Evolutionary conservation across 1,284 basidiomycete genomes (phyloP).

Genomic region (Ustilago crameri): DNA sequence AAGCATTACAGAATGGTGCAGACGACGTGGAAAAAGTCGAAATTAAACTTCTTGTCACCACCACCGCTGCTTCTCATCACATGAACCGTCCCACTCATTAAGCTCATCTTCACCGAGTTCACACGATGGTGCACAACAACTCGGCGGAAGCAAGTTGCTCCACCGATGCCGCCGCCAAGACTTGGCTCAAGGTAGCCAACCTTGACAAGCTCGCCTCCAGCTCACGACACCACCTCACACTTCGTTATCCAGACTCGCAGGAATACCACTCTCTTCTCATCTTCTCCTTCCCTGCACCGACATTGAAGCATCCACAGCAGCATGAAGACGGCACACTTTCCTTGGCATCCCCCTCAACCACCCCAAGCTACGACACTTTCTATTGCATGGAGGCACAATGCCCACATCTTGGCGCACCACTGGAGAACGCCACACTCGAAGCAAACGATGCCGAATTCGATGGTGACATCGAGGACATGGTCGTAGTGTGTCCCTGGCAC

Average conservation of each 20-base stretch:
- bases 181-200: constrained; percentile 29
- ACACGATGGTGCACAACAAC: constrained; percentile 7
- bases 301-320: background rate
- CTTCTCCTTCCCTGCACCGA: constrained; percentile 50
- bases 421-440: constrained; percentile 80
- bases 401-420: constrained; percentile 84
- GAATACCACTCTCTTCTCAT: constrained; percentile 61
- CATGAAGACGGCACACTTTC: too few relatives aligned
- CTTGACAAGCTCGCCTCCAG: constrained; percentile 35
- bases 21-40: too few relatives aligned
- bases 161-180: constrained; percentile 1
- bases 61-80: constrained; percentile 1
- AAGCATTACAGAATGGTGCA: too few relatives aligned
- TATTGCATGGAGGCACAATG: constrained; percentile 88
- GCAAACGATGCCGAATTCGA: constrained; percentile 68
- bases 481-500: constrained; percentile 77
- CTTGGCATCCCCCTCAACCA: background rate
- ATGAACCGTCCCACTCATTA: background rate
- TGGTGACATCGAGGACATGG: constrained; percentile 70
- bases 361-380: constrained; percentile 28
- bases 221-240: constrained; percentile 60
- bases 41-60: background rate
- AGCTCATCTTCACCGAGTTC: background rate
- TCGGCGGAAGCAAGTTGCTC: constrained; percentile 6
- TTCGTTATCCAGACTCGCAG: constrained; percentile 44